Percentiles rank a stretch among this genome's conserved stretches.
Evolutionary conservation across 2,329 filamentous ascomycete species (phyloP).

Genomic region (Neofusicoccum parvum): DNA sequence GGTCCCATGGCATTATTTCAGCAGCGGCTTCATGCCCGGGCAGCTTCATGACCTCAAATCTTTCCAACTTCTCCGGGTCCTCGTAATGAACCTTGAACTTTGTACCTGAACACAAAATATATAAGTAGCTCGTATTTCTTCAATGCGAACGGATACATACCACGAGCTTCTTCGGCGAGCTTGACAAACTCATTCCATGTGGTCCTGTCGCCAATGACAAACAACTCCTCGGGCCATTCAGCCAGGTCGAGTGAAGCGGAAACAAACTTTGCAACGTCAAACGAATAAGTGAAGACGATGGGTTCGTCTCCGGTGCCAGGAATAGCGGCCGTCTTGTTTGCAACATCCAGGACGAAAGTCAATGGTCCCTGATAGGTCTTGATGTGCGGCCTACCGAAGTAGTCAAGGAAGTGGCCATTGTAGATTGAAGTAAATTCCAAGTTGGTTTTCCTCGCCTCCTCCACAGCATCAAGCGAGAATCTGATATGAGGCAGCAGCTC

Average conservation of each 20-base stretch:
- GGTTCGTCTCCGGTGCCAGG: slow-evolving; percentile 51
- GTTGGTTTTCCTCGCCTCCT: slow-evolving; percentile 26
- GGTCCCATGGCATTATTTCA: background rate
- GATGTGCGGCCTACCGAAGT: slow-evolving; percentile 31
- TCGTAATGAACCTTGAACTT: background rate
- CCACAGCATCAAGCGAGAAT: background rate
- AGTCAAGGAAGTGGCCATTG: slow-evolving; percentile 35
- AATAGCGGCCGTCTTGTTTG: slow-evolving; percentile 44
- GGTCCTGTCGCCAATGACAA: slow-evolving; percentile 24
- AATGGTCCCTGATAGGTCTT: slow-evolving; percentile 25
- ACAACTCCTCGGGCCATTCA: slow-evolving; percentile 46
- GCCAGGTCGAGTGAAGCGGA: slow-evolving; percentile 43
- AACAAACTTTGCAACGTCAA: slow-evolving; percentile 53
- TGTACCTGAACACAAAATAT: background rate
- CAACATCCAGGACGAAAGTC: slow-evolving; percentile 24
- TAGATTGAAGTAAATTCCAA: slow-evolving; percentile 32
- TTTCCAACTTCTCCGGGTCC: background rate
- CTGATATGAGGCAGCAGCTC: background rate
- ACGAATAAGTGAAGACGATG: slow-evolving; percentile 52
- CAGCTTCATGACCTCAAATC: background rate
- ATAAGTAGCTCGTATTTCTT: too few relatives aligned
- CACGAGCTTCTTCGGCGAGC: slow-evolving; percentile 17
- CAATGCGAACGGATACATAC: background rate
- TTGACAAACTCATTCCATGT: slow-evolving; percentile 25
- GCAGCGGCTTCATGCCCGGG: background rate